Evolutionary conservation across 1,284 basidiomycete species (phyloP).

Genomic region (Coniferiporia sulphurascens): DNA sequence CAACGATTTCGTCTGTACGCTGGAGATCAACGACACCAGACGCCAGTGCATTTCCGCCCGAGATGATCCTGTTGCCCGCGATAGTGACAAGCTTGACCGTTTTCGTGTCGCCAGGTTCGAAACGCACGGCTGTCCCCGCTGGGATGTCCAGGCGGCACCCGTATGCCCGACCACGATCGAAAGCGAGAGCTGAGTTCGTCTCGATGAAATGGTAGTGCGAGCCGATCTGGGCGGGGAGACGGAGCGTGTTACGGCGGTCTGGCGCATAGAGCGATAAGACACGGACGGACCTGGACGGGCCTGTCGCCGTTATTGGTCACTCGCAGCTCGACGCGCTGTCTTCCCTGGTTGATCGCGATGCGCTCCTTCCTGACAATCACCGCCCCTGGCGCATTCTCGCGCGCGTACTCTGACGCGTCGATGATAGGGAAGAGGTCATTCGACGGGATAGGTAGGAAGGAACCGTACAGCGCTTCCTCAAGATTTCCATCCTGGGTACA

Average conservation of each 20-base stretch:
- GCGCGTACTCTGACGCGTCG: constrained; percentile 43
- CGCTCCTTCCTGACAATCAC: constrained; percentile 62
- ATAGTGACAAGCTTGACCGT: constrained; percentile 81
- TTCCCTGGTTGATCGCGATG: constrained; percentile 73
- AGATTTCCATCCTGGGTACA: constrained; percentile 81
- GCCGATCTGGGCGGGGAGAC: constrained; percentile 43
- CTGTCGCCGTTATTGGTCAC: constrained; percentile 94
- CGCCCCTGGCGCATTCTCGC: constrained; percentile 67
- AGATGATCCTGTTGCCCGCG: constrained; percentile 66
- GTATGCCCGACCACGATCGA: constrained; percentile 79
- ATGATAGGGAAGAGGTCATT: constrained; percentile 58
- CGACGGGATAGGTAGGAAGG: constrained; percentile 82
- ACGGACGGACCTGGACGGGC: constrained; percentile 64
- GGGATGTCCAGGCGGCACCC: constrained; percentile 89
- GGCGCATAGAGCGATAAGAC: background rate
- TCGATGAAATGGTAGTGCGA: constrained; percentile 95
- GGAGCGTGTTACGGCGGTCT: no score
- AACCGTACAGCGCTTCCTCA: constrained; percentile 82
- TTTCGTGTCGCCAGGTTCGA: constrained; percentile 91
- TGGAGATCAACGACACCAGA: constrained; percentile 46
- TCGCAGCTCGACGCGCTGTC: constrained; percentile 64
- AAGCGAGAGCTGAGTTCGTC: constrained; percentile 77
- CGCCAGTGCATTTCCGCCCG: constrained; percentile 80
- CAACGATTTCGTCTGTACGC: constrained; percentile 45
- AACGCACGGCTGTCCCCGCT: constrained; percentile 92